Percentiles rank a stretch among this genome's conserved stretches.
These are phyloP conservation scores for Solanum infundibuliforme DNA, from an alignment of 257 asterid genomes.

Conservation along the genomic window DNA sequence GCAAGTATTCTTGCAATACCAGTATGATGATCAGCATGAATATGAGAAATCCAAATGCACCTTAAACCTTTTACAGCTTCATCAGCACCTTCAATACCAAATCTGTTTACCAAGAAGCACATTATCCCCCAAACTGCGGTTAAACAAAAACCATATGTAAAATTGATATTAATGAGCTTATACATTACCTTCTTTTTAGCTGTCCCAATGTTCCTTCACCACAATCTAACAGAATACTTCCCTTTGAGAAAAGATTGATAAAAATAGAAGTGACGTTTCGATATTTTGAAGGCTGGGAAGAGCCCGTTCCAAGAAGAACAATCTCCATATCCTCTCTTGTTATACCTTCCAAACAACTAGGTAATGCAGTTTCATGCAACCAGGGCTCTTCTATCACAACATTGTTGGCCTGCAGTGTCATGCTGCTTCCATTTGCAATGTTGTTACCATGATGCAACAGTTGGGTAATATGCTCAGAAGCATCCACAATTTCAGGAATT, in stretches of 20 bases:
- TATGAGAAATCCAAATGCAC: conserved; percentile 95
- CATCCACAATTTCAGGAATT: conserved; percentile 70
- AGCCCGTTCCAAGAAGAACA: conserved; percentile 95
- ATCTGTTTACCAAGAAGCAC: conserved; percentile 30
- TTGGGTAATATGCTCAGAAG: conserved; percentile 37
- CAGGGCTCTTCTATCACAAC: conserved; percentile 63
- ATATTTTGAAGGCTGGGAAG: conserved; percentile 98
- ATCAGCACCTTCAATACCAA: conserved; percentile 74
- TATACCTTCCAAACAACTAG: conserved; percentile 73
- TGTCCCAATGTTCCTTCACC: conserved; percentile 98
- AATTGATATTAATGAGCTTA: background rate
- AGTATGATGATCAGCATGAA: conserved; percentile 95
- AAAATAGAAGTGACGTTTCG: conserved; percentile 88
- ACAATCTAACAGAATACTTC: conserved; percentile 76
- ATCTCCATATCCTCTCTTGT: conserved; percentile 80
- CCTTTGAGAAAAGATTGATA: conserved; percentile 75
- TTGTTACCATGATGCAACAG: conserved; percentile 27
- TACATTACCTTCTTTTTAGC: conserved; percentile 70
- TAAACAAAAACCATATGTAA: background rate
- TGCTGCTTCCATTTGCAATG: conserved; percentile 5
- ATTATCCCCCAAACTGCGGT: background rate
- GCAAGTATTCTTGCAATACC: conserved; percentile 95
- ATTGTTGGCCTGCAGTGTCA: conserved; percentile 1
- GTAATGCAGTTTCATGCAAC: conserved; percentile 39
- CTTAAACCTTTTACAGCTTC: conserved; percentile 58